Conservation (phyloP, 2,329 filamentous ascomycete species). For the Colletotrichum sp. region DNA sequence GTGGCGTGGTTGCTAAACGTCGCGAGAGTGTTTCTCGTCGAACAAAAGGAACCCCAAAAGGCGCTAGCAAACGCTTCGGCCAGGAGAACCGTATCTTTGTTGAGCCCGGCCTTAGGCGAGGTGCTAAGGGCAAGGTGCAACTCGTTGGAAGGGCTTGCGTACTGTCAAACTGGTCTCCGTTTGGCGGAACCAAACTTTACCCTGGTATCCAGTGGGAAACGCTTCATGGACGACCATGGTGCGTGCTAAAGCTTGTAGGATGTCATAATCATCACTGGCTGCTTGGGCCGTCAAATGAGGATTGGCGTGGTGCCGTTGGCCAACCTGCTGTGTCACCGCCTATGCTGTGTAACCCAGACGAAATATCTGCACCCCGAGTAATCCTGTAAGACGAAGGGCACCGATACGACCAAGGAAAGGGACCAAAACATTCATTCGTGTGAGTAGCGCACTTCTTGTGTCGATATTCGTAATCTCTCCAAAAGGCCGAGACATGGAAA, state of each 20-base stretch:
- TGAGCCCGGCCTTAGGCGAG: background rate
- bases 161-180: background rate
- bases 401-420: background rate
- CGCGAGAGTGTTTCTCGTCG: background rate
- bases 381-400: background rate
- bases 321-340: background rate
- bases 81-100: background rate
- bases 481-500: background rate
- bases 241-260: constrained; percentile 1
- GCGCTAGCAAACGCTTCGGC: background rate
- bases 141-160: background rate
- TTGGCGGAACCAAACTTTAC: constrained; percentile 1
- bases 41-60: background rate
- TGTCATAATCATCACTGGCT: background rate
- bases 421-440: background rate
- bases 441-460: background rate
- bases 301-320: background rate
- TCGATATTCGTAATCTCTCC: background rate
- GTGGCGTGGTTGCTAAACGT: background rate
- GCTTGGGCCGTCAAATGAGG: constrained; percentile 1
- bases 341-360: constrained; percentile 1
- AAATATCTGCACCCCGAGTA: background rate
- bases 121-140: background rate
- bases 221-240: background rate
- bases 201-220: background rate